phyloP scores from a whole-genome alignment of 2,329 filamentous ascomycete species.

The Calcarisporium arbuscula region DNA sequence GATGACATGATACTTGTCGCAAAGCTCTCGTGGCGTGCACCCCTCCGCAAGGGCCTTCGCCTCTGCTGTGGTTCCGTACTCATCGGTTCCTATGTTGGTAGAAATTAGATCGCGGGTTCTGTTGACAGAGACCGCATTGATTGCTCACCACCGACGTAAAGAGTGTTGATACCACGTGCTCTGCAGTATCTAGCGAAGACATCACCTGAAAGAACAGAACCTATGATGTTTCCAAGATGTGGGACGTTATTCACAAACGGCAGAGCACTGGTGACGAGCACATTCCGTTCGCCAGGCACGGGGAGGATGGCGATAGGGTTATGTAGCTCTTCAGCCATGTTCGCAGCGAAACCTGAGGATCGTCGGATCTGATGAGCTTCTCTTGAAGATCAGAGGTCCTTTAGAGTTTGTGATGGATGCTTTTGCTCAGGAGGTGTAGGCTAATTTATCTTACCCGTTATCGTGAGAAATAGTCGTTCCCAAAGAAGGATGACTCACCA shows the following conservation, averaged over 20 bases:
- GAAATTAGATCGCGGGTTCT: background rate
- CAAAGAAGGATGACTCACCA: no score
- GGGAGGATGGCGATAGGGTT: slow-evolving; percentile 59
- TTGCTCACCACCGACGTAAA: slow-evolving; percentile 88
- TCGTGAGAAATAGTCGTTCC: no score
- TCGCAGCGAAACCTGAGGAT: no score
- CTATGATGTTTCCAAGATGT: slow-evolving; percentile 84
- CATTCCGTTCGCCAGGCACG: slow-evolving; percentile 70
- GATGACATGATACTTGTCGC: slow-evolving; percentile 85
- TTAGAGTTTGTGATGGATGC: no score
- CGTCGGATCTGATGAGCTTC: no score
- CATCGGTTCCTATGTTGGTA: slow-evolving; percentile 47
- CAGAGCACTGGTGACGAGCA: slow-evolving; percentile 85
- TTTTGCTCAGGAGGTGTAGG: no score
- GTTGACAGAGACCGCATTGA: no score
- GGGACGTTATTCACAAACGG: slow-evolving; percentile 73
- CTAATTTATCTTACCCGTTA: no score
- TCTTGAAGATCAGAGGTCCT: no score
- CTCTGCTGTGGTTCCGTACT: slow-evolving; percentile 94
- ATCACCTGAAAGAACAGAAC: slow-evolving; percentile 81
- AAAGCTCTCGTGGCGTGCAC: slow-evolving; percentile 74
- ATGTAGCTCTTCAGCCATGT: no score
- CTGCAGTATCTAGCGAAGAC: slow-evolving; percentile 80
- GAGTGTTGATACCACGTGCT: slow-evolving; percentile 69
- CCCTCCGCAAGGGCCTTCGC: slow-evolving; percentile 90